phyloP scores from a whole-genome alignment of 768 basidiomycete species.

The Boletus fagicola region DNA sequence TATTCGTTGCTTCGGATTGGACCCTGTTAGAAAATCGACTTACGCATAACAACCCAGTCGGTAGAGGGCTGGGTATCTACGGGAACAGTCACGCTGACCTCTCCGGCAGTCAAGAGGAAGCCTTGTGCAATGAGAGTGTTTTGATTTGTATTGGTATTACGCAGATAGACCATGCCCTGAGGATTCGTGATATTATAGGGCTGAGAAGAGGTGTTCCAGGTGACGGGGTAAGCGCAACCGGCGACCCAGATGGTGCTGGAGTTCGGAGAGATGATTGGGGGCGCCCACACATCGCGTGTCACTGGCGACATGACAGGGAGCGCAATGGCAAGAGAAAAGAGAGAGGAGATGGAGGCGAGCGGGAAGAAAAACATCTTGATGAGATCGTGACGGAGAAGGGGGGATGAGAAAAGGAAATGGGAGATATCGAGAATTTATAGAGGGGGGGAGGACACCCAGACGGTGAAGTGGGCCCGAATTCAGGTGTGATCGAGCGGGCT shows the following conservation, averaged over 20 bases:
- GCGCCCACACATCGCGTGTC: constrained; percentile 48
- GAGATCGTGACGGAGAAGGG: too few species aligned
- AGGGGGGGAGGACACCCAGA: not conserved
- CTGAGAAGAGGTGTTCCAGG: constrained; percentile 43
- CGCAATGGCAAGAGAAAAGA: too few species aligned
- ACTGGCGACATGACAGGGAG: too few species aligned
- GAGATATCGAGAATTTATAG: constrained; percentile 14
- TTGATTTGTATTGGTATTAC: constrained; percentile 33
- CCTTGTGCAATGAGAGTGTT: constrained; percentile 37
- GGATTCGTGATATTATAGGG: constrained; percentile 50
- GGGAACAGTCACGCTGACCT: constrained; percentile 41
- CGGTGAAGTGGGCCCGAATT: too few species aligned
- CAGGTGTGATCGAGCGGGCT: too few species aligned
- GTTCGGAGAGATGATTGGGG: constrained; percentile 40
- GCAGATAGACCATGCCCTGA: constrained; percentile 42
- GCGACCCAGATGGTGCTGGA: constrained; percentile 40
- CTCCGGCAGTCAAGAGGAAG: constrained; percentile 38
- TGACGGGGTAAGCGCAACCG: constrained; percentile 41
- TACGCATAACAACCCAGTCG: constrained; percentile 45
- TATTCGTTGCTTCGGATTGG: not conserved
- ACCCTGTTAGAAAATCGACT: constrained; percentile 20
- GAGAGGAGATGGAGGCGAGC: too few species aligned
- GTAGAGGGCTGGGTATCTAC: constrained; percentile 32
- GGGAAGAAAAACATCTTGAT: too few species aligned
- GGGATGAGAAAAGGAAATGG: not conserved